Conservation (phyloP, 371 early-diverging fungal genomes). For the Zychaea mexicana region DNA sequence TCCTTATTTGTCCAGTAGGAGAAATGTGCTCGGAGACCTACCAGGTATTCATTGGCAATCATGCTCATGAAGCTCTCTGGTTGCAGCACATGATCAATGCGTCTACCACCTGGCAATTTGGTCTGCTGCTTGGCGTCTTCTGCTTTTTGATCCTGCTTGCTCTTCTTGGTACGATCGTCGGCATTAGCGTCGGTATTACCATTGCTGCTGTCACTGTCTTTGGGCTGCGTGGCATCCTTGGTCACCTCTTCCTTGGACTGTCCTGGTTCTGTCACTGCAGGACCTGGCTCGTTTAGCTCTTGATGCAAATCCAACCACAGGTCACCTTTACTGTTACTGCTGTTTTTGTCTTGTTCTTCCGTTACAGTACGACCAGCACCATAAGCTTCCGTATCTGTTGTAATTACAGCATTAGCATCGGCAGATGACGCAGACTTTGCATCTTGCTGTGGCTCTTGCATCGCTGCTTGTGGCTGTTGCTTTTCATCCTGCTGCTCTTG, state of each 20-base stretch:
- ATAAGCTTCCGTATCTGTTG: too few relatives aligned
- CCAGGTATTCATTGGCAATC: constrained; percentile 55
- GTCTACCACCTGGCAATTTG: constrained; percentile 12
- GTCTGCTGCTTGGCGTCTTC: constrained; percentile 15
- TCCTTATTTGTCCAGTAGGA: constrained; percentile 59
- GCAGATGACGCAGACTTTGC: too few relatives aligned
- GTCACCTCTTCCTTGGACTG: constrained; percentile 36
- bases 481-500: too few relatives aligned
- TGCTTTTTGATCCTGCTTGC: not conserved
- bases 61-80: constrained; percentile 54
- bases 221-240: constrained; percentile 30
- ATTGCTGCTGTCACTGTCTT: constrained; percentile 12
- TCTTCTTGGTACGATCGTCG: not conserved
- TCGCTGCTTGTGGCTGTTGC: too few relatives aligned
- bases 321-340: not conserved
- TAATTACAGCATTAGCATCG: too few relatives aligned
- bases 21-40: constrained; percentile 52
- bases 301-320: constrained; percentile 36
- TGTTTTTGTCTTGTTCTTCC: not conserved
- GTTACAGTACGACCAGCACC: too few relatives aligned
- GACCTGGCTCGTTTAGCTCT: constrained; percentile 40
- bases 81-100: constrained; percentile 49
- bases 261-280: constrained; percentile 33
- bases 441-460: too few relatives aligned
- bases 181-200: constrained; percentile 1